phyloP scores from a whole-genome alignment of 805 yeast genomes.

The Candida verbasci region DNA sequence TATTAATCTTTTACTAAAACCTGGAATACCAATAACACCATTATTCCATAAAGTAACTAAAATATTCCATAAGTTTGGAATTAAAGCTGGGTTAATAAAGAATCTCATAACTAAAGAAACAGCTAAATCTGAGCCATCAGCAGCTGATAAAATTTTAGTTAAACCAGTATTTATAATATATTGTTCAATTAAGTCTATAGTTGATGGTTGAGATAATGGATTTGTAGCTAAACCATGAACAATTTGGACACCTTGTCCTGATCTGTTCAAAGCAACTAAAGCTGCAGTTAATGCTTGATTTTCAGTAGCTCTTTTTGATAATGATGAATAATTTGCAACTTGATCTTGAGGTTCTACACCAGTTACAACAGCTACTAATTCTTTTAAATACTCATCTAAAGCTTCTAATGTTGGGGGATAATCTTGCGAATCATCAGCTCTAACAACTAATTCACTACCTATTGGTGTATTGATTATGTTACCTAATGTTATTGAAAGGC shows the following conservation, averaged over 20 bases:
- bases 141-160: constrained; percentile 8
- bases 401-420: constrained; percentile 3
- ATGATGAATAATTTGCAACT: neutral
- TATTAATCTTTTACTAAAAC: constrained; percentile 7
- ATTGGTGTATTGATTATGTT: constrained; percentile 1
- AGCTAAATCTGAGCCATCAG: constrained; percentile 11
- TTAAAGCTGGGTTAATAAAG: constrained; percentile 7
- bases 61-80: constrained; percentile 9
- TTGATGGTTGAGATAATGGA: constrained; percentile 5
- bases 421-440: constrained; percentile 4
- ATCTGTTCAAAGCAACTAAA: constrained; percentile 10
- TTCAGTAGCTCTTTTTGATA: constrained; percentile 8
- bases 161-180: constrained; percentile 9
- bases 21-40: constrained; percentile 7
- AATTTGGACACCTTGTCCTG: constrained; percentile 11
- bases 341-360: neutral
- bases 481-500: constrained; percentile 8
- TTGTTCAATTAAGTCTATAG: constrained; percentile 8
- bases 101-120: constrained; percentile 11
- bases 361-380: constrained; percentile 2
- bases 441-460: constrained; percentile 1
- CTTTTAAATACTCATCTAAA: constrained; percentile 3
- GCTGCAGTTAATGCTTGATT: constrained; percentile 10
- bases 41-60: constrained; percentile 6
- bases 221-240: constrained; percentile 9